Percentiles rank a stretch among this genome's conserved stretches.
Evolutionary conservation across 768 basidiomycete species (phyloP).

Genomic region (Leccinum rimulosum): DNA sequence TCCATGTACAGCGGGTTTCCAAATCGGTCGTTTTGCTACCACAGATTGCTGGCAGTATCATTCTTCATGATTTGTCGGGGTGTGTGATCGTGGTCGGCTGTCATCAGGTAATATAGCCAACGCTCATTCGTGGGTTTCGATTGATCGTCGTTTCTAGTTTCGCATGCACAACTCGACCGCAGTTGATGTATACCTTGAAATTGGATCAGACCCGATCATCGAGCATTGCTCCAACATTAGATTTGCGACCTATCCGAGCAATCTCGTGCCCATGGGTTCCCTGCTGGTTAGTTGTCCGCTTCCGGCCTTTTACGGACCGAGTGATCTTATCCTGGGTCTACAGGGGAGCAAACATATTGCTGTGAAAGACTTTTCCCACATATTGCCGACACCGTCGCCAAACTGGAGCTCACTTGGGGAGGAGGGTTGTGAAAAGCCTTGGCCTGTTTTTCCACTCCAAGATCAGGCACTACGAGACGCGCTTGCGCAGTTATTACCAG

Average conservation of each 20-base stretch:
- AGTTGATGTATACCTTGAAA: constrained; percentile 65
- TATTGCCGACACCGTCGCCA: constrained; percentile 71
- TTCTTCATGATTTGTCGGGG: constrained; percentile 60
- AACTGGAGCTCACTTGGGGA: constrained; percentile 50
- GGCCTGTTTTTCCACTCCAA: constrained; percentile 23
- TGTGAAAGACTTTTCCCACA: constrained; percentile 86
- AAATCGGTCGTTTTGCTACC: constrained; percentile 68
- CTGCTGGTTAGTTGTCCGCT: constrained; percentile 16
- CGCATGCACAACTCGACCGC: constrained; percentile 76
- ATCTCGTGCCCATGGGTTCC: background rate
- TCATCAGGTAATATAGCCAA: constrained; percentile 61
- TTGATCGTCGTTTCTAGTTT: constrained; percentile 49
- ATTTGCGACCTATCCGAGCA: constrained; percentile 61
- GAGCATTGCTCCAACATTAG: constrained; percentile 65
- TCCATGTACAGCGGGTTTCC: constrained; percentile 48
- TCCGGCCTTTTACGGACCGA: background rate
- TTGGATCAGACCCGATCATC: constrained; percentile 74
- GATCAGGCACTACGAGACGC: constrained; percentile 15
- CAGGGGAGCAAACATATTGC: constrained; percentile 41
- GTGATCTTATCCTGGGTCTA: background rate
- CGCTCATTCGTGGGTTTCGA: background rate
- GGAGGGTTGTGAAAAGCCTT: constrained; percentile 14
- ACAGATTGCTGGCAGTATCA: constrained; percentile 62
- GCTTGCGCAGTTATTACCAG: constrained; percentile 19
- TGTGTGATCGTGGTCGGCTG: constrained; percentile 72